phyloP scores from a whole-genome alignment of 2,329 filamentous ascomycete genomes.

The Pestalotiopsis sp. region DNA sequence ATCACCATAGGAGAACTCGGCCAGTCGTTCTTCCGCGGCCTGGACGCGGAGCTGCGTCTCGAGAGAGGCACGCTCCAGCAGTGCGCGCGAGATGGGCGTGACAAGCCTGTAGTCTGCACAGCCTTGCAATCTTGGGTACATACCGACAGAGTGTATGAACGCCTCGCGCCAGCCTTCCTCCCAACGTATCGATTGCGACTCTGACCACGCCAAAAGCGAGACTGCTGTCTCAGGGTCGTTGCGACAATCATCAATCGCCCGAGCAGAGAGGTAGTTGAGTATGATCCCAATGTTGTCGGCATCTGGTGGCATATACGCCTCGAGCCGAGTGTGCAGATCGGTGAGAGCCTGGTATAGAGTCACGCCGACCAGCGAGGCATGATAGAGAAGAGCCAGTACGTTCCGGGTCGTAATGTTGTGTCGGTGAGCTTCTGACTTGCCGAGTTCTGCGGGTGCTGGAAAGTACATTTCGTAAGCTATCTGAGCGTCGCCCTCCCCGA shows the following conservation, averaged over 20 bases:
- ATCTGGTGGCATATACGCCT: slow-evolving; percentile 59
- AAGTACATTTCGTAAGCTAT: slow-evolving; percentile 68
- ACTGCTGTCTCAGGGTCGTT: slow-evolving; percentile 62
- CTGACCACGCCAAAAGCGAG: slow-evolving; percentile 67
- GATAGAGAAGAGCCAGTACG: slow-evolving; percentile 67
- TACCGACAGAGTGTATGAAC: slow-evolving; percentile 69
- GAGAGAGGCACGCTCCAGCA: slow-evolving; percentile 64
- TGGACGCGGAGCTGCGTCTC: slow-evolving; percentile 66
- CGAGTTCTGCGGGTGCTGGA: slow-evolving; percentile 54
- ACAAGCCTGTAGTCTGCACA: slow-evolving; percentile 60
- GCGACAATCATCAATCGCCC: slow-evolving; percentile 66
- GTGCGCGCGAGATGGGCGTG: slow-evolving; percentile 63
- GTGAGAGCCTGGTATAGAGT: slow-evolving; percentile 65
- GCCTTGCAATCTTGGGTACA: slow-evolving; percentile 57
- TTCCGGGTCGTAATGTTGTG: slow-evolving; percentile 71
- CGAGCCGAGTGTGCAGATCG: slow-evolving; percentile 64
- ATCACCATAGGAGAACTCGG: slow-evolving; percentile 61
- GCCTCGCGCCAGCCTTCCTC: slow-evolving; percentile 69
- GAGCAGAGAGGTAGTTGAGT: slow-evolving; percentile 60
- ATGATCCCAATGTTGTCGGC: slow-evolving; percentile 62
- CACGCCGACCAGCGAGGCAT: slow-evolving; percentile 65
- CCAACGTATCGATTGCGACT: slow-evolving; percentile 64
- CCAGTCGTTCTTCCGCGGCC: slow-evolving; percentile 63
- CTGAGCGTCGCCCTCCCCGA: slow-evolving; percentile 50
- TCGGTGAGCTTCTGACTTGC: slow-evolving; percentile 50